Conservation (phyloP, 2,329 filamentous ascomycete species). For the Dactylellina sp. region DNA sequence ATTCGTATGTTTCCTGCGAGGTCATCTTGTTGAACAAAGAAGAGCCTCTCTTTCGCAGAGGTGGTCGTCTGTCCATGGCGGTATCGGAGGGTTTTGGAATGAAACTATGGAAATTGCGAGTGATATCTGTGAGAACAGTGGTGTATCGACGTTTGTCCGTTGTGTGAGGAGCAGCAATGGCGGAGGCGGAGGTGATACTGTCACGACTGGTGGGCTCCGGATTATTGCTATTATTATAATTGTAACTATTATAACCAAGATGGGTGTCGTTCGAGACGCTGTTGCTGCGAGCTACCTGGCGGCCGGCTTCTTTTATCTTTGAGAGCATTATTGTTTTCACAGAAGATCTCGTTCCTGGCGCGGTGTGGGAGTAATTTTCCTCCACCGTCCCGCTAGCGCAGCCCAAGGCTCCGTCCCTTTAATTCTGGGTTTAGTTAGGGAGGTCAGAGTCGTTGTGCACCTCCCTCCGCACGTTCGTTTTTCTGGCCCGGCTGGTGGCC, state of each 20-base stretch:
- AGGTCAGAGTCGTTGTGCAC: slow-evolving; percentile 50
- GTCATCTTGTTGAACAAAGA: slow-evolving; percentile 56
- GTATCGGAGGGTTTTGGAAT: slow-evolving; percentile 4
- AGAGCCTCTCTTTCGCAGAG: slow-evolving; percentile 48
- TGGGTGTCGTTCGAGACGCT: slow-evolving; percentile 46
- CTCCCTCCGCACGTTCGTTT: slow-evolving; percentile 54
- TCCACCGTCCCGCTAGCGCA: slow-evolving; percentile 40
- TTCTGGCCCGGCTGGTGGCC: slow-evolving; percentile 31
- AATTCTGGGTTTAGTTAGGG: slow-evolving; percentile 55
- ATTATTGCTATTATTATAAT: too few relatives aligned
- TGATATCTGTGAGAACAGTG: not conserved
- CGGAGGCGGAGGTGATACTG: too few relatives aligned
- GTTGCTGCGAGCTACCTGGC: slow-evolving; percentile 53
- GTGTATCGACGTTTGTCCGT: slow-evolving; percentile 46
- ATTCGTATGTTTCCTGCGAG: slow-evolving; percentile 53
- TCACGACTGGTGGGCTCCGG: too few relatives aligned
- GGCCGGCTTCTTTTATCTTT: slow-evolving; percentile 55
- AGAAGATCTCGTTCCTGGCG: slow-evolving; percentile 21
- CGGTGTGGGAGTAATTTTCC: slow-evolving; percentile 56
- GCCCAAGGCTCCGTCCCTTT: slow-evolving; percentile 49
- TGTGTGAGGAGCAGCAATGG: not conserved
- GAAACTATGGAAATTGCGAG: slow-evolving; percentile 11
- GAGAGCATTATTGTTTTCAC: slow-evolving; percentile 54
- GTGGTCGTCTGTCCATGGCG: slow-evolving; percentile 46
- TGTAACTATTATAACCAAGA: too few relatives aligned